phyloP scores from a whole-genome alignment of 108 stramenopile species.

The Skeletonema potamos region DNA sequence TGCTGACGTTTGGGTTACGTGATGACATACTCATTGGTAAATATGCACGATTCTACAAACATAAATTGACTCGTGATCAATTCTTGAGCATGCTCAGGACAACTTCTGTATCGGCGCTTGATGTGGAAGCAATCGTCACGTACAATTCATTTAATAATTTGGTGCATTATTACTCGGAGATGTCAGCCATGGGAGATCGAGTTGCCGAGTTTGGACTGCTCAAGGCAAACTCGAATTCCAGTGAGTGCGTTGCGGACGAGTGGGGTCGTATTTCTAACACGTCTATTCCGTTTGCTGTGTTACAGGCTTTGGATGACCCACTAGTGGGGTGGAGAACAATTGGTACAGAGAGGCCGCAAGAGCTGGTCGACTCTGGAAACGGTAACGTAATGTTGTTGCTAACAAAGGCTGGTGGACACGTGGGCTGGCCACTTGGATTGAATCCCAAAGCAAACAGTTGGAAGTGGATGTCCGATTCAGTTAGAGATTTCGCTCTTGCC shows the following conservation, averaged over 20 bases:
- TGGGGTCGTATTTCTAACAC: constrained; percentile 68
- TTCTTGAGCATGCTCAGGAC: constrained; percentile 62
- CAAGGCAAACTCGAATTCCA: constrained; percentile 1
- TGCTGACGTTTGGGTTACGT: constrained; percentile 68
- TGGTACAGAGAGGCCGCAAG: constrained; percentile 57
- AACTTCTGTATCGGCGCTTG: constrained; percentile 68
- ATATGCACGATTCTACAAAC: constrained; percentile 61
- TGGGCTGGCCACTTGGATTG: constrained; percentile 75
- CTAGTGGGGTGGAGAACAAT: constrained; percentile 74
- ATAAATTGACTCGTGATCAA: constrained; percentile 53
- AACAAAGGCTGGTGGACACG: constrained; percentile 81
- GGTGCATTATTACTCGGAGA: constrained; percentile 77
- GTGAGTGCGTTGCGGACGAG: neutral
- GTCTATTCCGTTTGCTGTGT: constrained; percentile 63
- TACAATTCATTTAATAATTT: constrained; percentile 78
- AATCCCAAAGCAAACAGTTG: constrained; percentile 54
- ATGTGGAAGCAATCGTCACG: constrained; percentile 68
- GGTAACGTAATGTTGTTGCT: constrained; percentile 72
- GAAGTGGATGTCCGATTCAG: constrained; percentile 81
- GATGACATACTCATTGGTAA: constrained; percentile 61
- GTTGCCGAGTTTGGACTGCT: constrained; percentile 34
- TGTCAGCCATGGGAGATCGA: constrained; percentile 78
- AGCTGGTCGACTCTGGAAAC: constrained; percentile 57
- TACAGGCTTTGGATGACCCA: constrained; percentile 84
- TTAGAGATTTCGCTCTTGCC: constrained; percentile 52